These are phyloP conservation scores for Nectriaceae sp. DNA, from an alignment of 2,329 filamentous ascomycete species.

Conservation along the genomic window DNA sequence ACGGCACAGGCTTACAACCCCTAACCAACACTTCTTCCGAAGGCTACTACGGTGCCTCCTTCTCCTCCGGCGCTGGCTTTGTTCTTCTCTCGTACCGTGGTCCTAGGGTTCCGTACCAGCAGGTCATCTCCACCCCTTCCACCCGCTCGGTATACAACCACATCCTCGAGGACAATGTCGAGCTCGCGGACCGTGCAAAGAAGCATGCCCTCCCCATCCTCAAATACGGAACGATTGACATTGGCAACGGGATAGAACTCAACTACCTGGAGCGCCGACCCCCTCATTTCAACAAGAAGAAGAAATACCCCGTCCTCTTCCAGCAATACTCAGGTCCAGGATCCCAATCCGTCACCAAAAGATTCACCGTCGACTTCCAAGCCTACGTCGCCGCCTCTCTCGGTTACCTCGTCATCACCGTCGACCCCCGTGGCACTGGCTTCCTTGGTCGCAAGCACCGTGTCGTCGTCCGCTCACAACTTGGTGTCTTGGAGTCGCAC, in stretches of 20 bases:
- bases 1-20: slow-evolving; percentile 71
- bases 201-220: slow-evolving; percentile 81
- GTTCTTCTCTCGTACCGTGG: slow-evolving; percentile 83
- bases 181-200: slow-evolving; percentile 67
- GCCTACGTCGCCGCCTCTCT: slow-evolving; percentile 82
- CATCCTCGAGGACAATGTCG: slow-evolving; percentile 75
- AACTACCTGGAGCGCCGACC: slow-evolving; percentile 83
- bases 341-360: slow-evolving; percentile 84
- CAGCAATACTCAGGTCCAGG: slow-evolving; percentile 92
- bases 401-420: slow-evolving; percentile 91
- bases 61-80: slow-evolving; percentile 81
- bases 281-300: slow-evolving; percentile 80
- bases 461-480: slow-evolving; percentile 77
- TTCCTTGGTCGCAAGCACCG: slow-evolving; percentile 84
- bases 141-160: slow-evolving; percentile 66
- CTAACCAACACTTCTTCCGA: slow-evolving; percentile 74
- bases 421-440: slow-evolving; percentile 92
- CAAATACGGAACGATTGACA: slow-evolving; percentile 80
- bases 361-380: slow-evolving; percentile 85
- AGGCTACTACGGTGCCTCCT: slow-evolving; percentile 80
- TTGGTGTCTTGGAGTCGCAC: slow-evolving; percentile 81
- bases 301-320: slow-evolving; percentile 92
- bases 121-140: slow-evolving; percentile 80
- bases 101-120: slow-evolving; percentile 87
- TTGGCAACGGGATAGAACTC: slow-evolving; percentile 71